phyloP scores from a whole-genome alignment of 1,284 basidiomycete genomes.

The Ceratobasidium sp. region DNA sequence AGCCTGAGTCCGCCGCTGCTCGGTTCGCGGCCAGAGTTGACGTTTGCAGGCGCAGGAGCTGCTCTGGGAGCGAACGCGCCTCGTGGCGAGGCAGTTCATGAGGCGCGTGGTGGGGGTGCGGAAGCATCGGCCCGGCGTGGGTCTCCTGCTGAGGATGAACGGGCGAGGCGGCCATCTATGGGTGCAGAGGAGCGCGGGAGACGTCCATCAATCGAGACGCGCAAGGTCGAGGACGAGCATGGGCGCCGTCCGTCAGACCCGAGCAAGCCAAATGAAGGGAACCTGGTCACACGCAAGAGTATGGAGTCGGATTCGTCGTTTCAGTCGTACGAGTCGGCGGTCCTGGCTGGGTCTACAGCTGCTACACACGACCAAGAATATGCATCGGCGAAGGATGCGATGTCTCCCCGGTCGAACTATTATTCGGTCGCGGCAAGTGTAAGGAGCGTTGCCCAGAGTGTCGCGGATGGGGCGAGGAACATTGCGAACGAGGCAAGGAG shows the following conservation, averaged over 20 bases:
- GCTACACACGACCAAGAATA: slow-evolving; percentile 17
- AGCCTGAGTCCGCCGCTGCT: slow-evolving; percentile 12
- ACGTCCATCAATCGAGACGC: slow-evolving; percentile 24
- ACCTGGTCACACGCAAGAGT: slow-evolving; percentile 10
- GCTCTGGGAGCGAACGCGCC: slow-evolving; percentile 15
- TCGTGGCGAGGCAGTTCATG: slow-evolving; percentile 39
- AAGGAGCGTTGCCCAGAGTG: slow-evolving; percentile 12
- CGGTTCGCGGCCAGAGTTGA: slow-evolving; percentile 35
- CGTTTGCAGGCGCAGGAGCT: slow-evolving; percentile 23
- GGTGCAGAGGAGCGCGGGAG: slow-evolving; percentile 28
- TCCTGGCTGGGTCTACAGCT: slow-evolving; percentile 23
- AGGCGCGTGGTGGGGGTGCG: slow-evolving; percentile 12
- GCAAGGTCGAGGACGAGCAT: slow-evolving; percentile 1
- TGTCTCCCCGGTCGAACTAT: slow-evolving; percentile 42
- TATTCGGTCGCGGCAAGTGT: slow-evolving; percentile 38
- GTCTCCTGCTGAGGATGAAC: slow-evolving; percentile 27
- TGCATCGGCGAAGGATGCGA: slow-evolving; percentile 31
- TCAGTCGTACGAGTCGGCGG: slow-evolving; percentile 34
- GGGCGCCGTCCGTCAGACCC: not conserved
- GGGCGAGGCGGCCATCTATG: slow-evolving; percentile 17
- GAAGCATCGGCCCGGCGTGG: slow-evolving; percentile 16
- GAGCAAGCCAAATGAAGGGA: not conserved
- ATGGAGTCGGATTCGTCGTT: slow-evolving; percentile 34
- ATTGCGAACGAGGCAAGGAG: slow-evolving; percentile 20
- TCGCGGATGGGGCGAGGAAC: slow-evolving; percentile 13